phyloP scores from a whole-genome alignment of 1,284 basidiomycete genomes.

The Ganoderma multipileum region DNA sequence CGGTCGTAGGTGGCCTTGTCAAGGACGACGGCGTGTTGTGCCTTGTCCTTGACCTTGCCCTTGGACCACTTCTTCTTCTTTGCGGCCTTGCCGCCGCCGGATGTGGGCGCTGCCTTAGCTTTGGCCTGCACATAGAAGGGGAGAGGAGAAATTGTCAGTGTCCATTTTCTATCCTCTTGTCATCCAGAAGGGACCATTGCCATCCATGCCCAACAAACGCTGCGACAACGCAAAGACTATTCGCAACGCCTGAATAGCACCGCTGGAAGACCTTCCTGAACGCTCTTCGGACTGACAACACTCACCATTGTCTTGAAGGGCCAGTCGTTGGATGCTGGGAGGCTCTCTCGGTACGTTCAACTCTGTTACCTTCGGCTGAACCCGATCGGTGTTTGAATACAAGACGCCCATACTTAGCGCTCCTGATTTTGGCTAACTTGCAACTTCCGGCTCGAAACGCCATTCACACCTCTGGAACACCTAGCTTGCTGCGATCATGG shows the following conservation, averaged over 20 bases:
- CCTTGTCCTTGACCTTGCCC: slow-evolving; percentile 99
- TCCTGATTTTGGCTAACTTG: not conserved
- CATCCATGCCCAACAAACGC: slow-evolving; percentile 34
- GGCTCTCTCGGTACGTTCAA: slow-evolving; percentile 17
- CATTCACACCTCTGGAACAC: too few species aligned
- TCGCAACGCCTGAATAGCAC: slow-evolving; percentile 12
- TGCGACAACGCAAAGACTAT: slow-evolving; percentile 16
- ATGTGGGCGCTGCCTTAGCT: slow-evolving; percentile 78
- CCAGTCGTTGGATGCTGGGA: slow-evolving; percentile 36
- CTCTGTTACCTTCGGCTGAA: slow-evolving; percentile 22
- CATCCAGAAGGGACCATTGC: slow-evolving; percentile 30
- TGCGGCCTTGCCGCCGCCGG: slow-evolving; percentile 80
- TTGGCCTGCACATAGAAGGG: slow-evolving; percentile 60
- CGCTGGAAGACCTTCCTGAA: slow-evolving; percentile 5
- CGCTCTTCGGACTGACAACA: slow-evolving; percentile 16
- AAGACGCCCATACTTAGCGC: slow-evolving; percentile 17
- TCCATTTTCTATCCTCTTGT: slow-evolving; percentile 15
- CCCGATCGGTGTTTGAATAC: slow-evolving; percentile 29
- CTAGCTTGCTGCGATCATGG: too few species aligned
- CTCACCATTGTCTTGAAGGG: slow-evolving; percentile 44
- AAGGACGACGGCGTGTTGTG: slow-evolving; percentile 91
- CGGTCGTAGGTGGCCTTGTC: slow-evolving; percentile 94
- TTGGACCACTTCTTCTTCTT: slow-evolving; percentile 99
- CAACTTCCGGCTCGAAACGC: too few species aligned
- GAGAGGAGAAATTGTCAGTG: slow-evolving; percentile 17